phyloP scores from a whole-genome alignment of 1,139 yeast species.

The Scheffersomyces parashehatae region DNA sequence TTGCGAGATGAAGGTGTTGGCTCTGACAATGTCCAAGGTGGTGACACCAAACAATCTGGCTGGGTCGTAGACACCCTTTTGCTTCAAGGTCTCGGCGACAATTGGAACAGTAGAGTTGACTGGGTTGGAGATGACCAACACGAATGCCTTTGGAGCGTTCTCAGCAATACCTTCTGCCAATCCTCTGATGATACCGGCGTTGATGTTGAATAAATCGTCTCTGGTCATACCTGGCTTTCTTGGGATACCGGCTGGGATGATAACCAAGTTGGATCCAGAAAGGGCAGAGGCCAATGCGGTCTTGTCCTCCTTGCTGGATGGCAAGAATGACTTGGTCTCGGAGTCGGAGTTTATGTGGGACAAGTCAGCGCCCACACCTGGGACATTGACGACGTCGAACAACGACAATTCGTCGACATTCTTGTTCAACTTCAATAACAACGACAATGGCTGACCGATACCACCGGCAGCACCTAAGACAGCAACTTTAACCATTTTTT shows the following conservation, averaged over 20 bases:
- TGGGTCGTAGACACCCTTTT: slow-evolving; percentile 87
- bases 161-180: slow-evolving; percentile 89
- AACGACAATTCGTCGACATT: slow-evolving; percentile 83
- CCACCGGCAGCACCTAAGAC: slow-evolving; percentile 98
- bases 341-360: slow-evolving; percentile 93
- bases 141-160: slow-evolving; percentile 82
- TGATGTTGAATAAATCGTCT: slow-evolving; percentile 96
- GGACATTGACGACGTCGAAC: slow-evolving; percentile 91
- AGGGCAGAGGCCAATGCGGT: slow-evolving; percentile 76
- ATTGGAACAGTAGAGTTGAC: slow-evolving; percentile 98
- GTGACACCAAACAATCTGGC: slow-evolving; percentile 95
- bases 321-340: slow-evolving; percentile 77
- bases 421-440: slow-evolving; percentile 82
- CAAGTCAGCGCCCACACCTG: slow-evolving; percentile 96
- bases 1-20: slow-evolving; percentile 87
- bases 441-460: slow-evolving; percentile 96
- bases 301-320: slow-evolving; percentile 65
- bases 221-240: slow-evolving; percentile 99
- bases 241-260: slow-evolving; percentile 99
- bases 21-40: slow-evolving; percentile 91
- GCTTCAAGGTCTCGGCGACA: slow-evolving; percentile 90
- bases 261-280: slow-evolving; percentile 79
- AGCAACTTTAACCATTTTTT: slow-evolving; percentile 65
- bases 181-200: slow-evolving; percentile 93
- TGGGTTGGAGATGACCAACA: slow-evolving; percentile 91